Base-by-base conservation (phyloP, 75 land plant genomes). In the Pinus tabuliformis region DNA sequence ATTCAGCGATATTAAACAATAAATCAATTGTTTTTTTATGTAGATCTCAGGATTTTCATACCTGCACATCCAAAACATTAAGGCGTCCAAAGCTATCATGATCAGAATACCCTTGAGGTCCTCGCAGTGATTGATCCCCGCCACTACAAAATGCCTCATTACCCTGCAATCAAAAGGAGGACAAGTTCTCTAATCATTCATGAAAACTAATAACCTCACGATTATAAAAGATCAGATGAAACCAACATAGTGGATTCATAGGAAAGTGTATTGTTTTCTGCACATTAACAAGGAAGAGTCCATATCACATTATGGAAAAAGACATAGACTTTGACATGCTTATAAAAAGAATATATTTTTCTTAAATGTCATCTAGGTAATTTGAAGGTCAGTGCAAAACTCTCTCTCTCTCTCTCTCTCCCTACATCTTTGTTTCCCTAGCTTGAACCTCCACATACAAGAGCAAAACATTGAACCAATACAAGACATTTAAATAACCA, bases 111-210 rank as follows among this genome's bases (percentile, higher is more conserved):
- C 99, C 99, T 79, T 96, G 91, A 12, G 73, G 77, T 16, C 74
- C 81, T 75, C 99, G 89, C 64, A 96, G 82, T 33, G 95, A 83
- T 73, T 94, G 97, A 80, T 96, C 99, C 24, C 99, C 99, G 76
- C 99, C 99, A 76, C 98, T 96, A 72, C 98, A 96, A 75, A 96
- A 96, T 59, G 98, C 97, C 28, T 92, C 81, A 30, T 88, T 90
- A 57, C 99, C 99, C 99, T 96, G 78, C 65, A 70, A 75, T 20
- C 36, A 26, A 73, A 61, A 9, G 72, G 20, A 60, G 58, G 12
- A 18, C 18, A 78, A 54, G 13, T 57, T 16, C 21, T 20, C 20
- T n/a, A 0, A 76, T 76, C 21, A 76, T 33, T 62, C 52, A 52
- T 56, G 70, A 49, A 42, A 17, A 2, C 30, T 73, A 57, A 78